A percentile compares a stretch with the other conserved stretches of the same genome.
phyloP scores from a whole-genome alignment of 139 green algal species.

The Chlorella sorokiniana region DNA sequence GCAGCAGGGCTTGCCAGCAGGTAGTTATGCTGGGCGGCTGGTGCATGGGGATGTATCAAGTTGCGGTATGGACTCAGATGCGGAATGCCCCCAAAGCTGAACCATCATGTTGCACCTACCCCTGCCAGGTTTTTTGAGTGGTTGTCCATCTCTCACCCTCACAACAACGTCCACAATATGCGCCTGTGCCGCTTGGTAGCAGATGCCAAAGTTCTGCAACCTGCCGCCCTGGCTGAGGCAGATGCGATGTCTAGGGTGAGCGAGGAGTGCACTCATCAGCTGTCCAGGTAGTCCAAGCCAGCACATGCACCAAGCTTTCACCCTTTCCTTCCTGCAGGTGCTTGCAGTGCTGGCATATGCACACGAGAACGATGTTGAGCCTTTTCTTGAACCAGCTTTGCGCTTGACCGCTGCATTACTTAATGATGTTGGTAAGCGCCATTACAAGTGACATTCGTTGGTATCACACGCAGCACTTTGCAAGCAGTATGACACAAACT shows the following conservation, averaged over 20 bases:
- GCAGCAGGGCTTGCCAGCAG: constrained; percentile 7
- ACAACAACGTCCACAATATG: constrained; percentile 97
- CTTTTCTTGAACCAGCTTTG: constrained; percentile 84
- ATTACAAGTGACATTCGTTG: neutral
- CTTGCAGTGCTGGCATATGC: constrained; percentile 81
- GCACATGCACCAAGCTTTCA: neutral
- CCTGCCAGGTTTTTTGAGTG: constrained; percentile 81
- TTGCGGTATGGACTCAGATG: neutral
- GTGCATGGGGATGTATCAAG: neutral
- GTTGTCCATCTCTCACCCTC: constrained; percentile 81
- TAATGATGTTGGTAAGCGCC: constrained; percentile 3
- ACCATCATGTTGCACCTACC: neutral
- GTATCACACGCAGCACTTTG: neutral
- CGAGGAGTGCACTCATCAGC: neutral
- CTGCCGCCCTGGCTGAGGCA: constrained; percentile 34
- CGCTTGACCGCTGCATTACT: constrained; percentile 59
- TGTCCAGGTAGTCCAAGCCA: neutral
- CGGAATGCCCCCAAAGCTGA: neutral
- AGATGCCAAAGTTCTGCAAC: constrained; percentile 34
- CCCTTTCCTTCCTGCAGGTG: constrained; percentile 48
- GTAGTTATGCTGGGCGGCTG: neutral
- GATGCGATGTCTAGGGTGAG: constrained; percentile 36
- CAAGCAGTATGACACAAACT: too few species aligned
- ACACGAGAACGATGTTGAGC: constrained; percentile 79
- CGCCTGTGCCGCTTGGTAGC: constrained; percentile 79